phyloP scores from a whole-genome alignment of 106 monocot species.

The Dioscorea zingiberensis region DNA sequence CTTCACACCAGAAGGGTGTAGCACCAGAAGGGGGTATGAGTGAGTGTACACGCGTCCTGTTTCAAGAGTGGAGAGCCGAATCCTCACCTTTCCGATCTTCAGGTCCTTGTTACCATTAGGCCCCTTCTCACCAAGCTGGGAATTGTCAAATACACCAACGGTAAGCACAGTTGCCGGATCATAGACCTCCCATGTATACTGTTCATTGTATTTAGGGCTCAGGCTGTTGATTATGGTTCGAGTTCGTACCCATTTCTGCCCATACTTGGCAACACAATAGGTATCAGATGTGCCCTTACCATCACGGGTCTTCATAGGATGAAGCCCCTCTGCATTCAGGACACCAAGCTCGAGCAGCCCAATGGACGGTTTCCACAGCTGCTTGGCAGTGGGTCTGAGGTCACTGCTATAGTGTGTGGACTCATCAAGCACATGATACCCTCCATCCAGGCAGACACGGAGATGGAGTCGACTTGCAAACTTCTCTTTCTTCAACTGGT shows the following conservation, averaged over 20 bases:
- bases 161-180: conserved; percentile 42
- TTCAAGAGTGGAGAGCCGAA: conserved; percentile 43
- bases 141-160: conserved; percentile 39
- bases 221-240: conserved; percentile 35
- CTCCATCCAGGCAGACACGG: conserved; percentile 40
- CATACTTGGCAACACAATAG: conserved; percentile 49
- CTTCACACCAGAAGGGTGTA: conserved; percentile 44
- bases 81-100: conserved; percentile 42
- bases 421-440: conserved; percentile 51
- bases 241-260: conserved; percentile 42
- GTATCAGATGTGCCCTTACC: conserved; percentile 45
- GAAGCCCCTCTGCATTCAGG: conserved; percentile 32
- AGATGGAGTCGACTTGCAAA: conserved; percentile 43
- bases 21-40: conserved; percentile 31
- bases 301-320: conserved; percentile 45
- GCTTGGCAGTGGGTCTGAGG: conserved; percentile 41
- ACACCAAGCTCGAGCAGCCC: conserved; percentile 44
- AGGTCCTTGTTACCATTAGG: conserved; percentile 19
- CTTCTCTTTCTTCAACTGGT: conserved; percentile 41
- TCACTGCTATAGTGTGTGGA: conserved; percentile 50
- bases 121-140: conserved; percentile 33
- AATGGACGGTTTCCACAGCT: conserved; percentile 43
- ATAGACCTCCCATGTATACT: conserved; percentile 49
- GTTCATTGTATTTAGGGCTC: conserved; percentile 34
- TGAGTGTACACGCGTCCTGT: conserved; percentile 47